Percentiles rank a stretch among this genome's conserved stretches.
Evolutionary conservation across 2,329 filamentous ascomycete genomes (phyloP).

Genomic region (Phaeoacremonium minimum): DNA sequence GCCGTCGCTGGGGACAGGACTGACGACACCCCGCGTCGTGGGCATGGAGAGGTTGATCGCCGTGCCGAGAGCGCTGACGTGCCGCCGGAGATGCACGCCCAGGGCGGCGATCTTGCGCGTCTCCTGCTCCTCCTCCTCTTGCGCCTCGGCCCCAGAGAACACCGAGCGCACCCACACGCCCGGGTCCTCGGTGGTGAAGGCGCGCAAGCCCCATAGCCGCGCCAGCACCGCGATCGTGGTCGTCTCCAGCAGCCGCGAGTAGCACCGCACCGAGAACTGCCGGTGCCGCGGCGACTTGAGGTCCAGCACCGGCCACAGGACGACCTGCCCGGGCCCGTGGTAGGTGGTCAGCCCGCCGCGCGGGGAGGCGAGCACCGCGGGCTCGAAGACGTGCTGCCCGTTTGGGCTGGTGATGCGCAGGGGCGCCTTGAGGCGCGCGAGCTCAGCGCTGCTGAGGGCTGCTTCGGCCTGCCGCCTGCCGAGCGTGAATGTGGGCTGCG

Average conservation of each 20-base stretch:
- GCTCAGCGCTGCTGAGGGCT: conserved; percentile 41
- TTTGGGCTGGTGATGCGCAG: conserved; percentile 26
- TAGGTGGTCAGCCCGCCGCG: conserved; percentile 91
- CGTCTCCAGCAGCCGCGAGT: conserved; percentile 74
- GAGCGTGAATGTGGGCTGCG: conserved; percentile 80
- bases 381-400: conserved; percentile 32
- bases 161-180: conserved; percentile 69
- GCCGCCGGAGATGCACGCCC: conserved; percentile 83
- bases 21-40: conserved; percentile 24
- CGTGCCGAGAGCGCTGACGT: conserved; percentile 80
- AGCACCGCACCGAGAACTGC: conserved; percentile 65
- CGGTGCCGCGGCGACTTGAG: conserved; percentile 48
- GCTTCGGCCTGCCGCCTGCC: conserved; percentile 68
- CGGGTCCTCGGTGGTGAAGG: conserved; percentile 67
- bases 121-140: conserved; percentile 8
- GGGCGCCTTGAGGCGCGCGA: conserved; percentile 34
- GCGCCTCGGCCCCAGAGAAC: conserved; percentile 15
- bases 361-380: conserved; percentile 65
- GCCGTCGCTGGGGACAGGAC: too few relatives aligned
- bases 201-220: conserved; percentile 52
- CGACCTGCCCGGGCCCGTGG: conserved; percentile 88
- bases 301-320: conserved; percentile 90
- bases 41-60: conserved; percentile 73
- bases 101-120: conserved; percentile 80
- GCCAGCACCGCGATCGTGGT: conserved; percentile 65